phyloP scores from a whole-genome alignment of 2,329 filamentous ascomycete species.

The Cucurbitaria berberidis region DNA sequence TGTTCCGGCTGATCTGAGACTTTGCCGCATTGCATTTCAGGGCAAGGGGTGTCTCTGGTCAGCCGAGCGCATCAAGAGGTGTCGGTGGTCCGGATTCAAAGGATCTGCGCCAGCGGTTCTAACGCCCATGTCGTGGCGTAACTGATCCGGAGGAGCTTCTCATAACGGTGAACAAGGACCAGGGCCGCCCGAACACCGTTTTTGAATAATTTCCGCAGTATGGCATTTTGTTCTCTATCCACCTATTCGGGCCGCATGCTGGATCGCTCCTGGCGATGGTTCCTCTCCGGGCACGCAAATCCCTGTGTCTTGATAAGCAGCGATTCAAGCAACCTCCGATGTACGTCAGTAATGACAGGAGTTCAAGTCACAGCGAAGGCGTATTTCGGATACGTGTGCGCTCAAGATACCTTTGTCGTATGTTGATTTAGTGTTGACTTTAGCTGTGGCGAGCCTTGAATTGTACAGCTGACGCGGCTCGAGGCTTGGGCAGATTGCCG shows the following conservation, averaged over 20 bases:
- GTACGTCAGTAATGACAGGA: not conserved
- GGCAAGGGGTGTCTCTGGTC: conserved; percentile 33
- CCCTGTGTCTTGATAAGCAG: not conserved
- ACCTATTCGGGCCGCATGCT: conserved; percentile 14
- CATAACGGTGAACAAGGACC: conserved; percentile 38
- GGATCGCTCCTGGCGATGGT: conserved; percentile 2
- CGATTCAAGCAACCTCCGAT: not conserved
- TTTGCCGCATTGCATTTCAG: conserved; percentile 31
- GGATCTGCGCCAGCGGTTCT: conserved; percentile 46
- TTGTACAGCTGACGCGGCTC: not conserved
- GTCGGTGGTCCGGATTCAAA: conserved; percentile 35
- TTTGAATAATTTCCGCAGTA: conserved; percentile 19
- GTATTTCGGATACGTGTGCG: not conserved
- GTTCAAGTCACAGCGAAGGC: not conserved
- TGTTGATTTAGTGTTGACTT: not conserved
- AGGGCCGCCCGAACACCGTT: conserved; percentile 26
- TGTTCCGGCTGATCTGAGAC: conserved; percentile 47
- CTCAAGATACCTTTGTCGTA: not conserved
- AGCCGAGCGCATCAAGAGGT: conserved; percentile 35
- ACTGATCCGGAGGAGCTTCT: conserved; percentile 39
- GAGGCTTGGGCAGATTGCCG: not conserved
- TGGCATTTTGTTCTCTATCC: conserved; percentile 9
- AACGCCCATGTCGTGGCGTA: conserved; percentile 39
- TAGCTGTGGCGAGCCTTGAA: not conserved
- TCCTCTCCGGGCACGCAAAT: not conserved